Evolutionary conservation across 2,329 filamentous ascomycete species (phyloP), one percentile per base, ranked within the genome.

Genomic region (Didymella lethalis): DNA sequence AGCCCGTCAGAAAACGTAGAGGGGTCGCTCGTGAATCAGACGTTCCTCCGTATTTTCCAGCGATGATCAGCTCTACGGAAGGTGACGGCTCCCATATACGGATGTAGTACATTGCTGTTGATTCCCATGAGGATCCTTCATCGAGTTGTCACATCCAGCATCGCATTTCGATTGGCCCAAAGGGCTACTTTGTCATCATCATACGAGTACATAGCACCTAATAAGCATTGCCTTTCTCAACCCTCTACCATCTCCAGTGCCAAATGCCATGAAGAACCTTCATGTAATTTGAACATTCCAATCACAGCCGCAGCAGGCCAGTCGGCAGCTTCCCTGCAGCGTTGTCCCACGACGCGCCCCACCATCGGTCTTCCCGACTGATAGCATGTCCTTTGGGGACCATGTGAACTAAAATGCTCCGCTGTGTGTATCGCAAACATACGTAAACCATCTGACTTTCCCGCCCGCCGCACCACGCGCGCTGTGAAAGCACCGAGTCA

Each of bases 191-290:
- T 28, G 6, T 31, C 41, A 26, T 49, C 20, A 49, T 29, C 32
- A 38, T 28, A 49, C 25, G n/a, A 40, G 34, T 49, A 49, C 34
- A 49, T 49, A 49, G 47, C 47, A 49, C 47, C 16, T 49, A 49
- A 49, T 49, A 49, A 29, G 34, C 47, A 40, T 34, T 41, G 20
- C 25, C 47, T 4, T 26, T 26, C 4, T 18, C 28, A 16, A n/a
- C n/a, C 4, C 14, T 28, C 48, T 18, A 41, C 36, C 20, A 10
- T n/a, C 23, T 29, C 45, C 29, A 34, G 11, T 34, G 18, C 18
- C 10, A 18, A 48, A 34, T 18, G 45, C 29, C 29, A 48, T 48
- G 45, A 34, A 48, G 45, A 34, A 25, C 29, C 29, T 47, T 14
- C 10, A 48, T 48, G 29, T 7, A 25, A 34, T 48, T 34, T 25